Base-by-base conservation (phyloP, 768 basidiomycete species). In the Pleurotus eryngii region DNA sequence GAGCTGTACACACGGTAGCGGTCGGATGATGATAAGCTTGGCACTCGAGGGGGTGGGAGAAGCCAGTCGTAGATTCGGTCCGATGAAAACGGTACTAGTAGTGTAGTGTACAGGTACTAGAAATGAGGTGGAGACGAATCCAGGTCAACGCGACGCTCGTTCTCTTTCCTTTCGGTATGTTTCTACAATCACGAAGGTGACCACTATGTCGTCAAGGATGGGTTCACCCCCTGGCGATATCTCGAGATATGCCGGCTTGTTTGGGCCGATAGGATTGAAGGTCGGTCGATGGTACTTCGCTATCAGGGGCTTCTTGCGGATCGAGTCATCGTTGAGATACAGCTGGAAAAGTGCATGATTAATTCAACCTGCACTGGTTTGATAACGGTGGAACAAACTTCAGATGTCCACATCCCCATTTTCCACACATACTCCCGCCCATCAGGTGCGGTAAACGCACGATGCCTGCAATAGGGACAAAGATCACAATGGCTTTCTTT, bases 141-240 rank as follows among this genome's bases (percentile, higher is more conserved):
- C 7, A 30, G 4, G 30, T 35, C 30, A 35, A 17, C 42, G 55
- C 1, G 55, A 56, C 15, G 55, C 35, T 12, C 49, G 26, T 46
- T 67, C 66, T 61, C 56, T 66, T 17, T 65, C 66, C 49, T 63
- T 64, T 30, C 69, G 60, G 12, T 65, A 20, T 51, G 65, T 67
- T 42, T 71, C 67, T 14, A 71, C 47, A 48, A 66, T 69, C 18
- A 70, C 57, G 46, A 71, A 71, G 6, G 71, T 70, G 7, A 71
- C 40, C 2, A 71, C 38, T 18, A 72, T 68, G 27, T 59, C 60
- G 42, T 69, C 65, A 7, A 65, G 37, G 51, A 71, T 68, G 39
- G 64, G 56, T 58, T 64, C 58, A 0, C 68, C 70, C 35, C 51
- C 58, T 27, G 65, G 59, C 39, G 58, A 59, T 26, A 68, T 65